Evolutionary conservation across 441 rosid genomes (phyloP).

Genomic region (Breynia disticha): DNA sequence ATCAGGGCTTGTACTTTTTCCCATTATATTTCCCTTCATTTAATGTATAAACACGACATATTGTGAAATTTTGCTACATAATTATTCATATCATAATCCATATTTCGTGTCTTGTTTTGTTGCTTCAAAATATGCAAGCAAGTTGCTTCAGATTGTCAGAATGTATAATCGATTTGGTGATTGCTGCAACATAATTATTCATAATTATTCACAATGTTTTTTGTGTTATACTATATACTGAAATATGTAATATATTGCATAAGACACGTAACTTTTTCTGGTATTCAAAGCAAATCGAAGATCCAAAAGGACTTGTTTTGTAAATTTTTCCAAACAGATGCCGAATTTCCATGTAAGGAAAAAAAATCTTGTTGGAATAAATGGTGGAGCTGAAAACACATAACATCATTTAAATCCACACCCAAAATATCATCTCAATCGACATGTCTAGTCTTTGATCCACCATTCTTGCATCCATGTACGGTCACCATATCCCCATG

Average conservation of each 20-base stretch:
- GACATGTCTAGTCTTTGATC: not conserved
- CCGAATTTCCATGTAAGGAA: not conserved
- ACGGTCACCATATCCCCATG: not conserved
- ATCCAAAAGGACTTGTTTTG: too few relatives aligned
- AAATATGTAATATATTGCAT: too few relatives aligned
- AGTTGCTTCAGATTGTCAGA: not conserved
- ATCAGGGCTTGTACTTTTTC: slow-evolving; percentile 30
- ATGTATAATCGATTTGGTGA: not conserved
- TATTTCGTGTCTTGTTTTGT: slow-evolving; percentile 6
- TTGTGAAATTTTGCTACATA: slow-evolving; percentile 42
- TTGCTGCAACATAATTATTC: too few relatives aligned
- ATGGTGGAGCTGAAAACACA: not conserved
- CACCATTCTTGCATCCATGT: not conserved
- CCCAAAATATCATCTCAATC: not conserved
- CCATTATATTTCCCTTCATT: slow-evolving; percentile 19
- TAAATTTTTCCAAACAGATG: not conserved
- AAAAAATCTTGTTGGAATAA: not conserved
- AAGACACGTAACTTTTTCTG: too few relatives aligned
- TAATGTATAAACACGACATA: slow-evolving; percentile 37
- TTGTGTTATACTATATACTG: too few relatives aligned
- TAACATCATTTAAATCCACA: not conserved
- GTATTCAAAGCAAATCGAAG: too few relatives aligned
- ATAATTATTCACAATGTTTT: too few relatives aligned
- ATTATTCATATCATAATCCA: slow-evolving; percentile 12
- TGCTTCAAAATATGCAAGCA: not conserved